Evolutionary conservation across 108 stramenopile species (phyloP), one percentile per base, ranked within the genome.

Genomic region (Cylindrotheca closterium): DNA sequence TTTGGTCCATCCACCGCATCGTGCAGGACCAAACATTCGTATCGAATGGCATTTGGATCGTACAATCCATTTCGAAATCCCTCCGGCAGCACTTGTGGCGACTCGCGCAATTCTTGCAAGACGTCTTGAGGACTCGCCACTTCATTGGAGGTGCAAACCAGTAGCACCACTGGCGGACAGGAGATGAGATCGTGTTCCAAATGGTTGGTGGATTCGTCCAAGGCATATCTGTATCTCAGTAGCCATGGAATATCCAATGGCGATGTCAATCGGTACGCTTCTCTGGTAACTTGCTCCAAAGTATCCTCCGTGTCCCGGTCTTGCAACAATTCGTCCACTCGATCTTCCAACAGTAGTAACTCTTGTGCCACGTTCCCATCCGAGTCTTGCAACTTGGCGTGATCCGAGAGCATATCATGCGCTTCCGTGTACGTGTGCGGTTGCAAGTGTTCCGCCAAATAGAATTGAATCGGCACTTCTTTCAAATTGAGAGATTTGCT

Each of bases 21-120:
- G 62, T 93, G 92, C 72, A 93, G 65, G 17, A 93, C 73, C 58
- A 93, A 74, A 50, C 82, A 87, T 59, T 93, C 84, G 37, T 82
- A 74, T 51, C 80, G 67, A 34, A 93, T 33, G 4, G 66, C 66
- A 47, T 72, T 73, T 1, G 88, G 83, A 81, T 93, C 87, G 55
- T 73, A 88, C 31, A 77, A 30, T 10, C 86, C 83, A 72, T 83
- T 78, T 8, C 75, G 68, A 68, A 80, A 93, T 0, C 71, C 61
- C 4, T 78, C 51, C 17, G 92, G 92, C 63, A 93, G 68, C 49
- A 79, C 74, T 63, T 88, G 82, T 0, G 79, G 75, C 34, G 67
- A 65, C 29, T 63, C 51, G 34, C 55, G 30, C n/a, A 78, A 54
- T 51, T 69, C 77, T 47, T 76, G 66, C 34, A 85, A 53, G 7